phyloP scores from a whole-genome alignment of 2,329 filamentous ascomycete species.

The Cytospora piceae region DNA sequence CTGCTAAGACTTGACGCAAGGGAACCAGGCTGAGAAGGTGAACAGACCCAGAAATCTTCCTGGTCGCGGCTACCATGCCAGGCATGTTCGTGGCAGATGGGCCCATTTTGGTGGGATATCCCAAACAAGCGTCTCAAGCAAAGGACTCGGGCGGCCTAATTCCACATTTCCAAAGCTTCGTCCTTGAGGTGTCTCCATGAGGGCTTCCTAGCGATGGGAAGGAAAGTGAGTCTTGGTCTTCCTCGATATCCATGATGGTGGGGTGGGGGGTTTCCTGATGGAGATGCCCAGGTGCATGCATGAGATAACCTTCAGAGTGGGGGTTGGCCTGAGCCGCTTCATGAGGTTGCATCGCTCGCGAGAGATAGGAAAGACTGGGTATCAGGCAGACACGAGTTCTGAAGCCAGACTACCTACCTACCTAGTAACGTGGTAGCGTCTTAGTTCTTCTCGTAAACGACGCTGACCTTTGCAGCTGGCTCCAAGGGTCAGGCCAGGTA shows the following conservation, averaged over 20 bases:
- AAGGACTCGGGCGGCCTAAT: slow-evolving; percentile 11
- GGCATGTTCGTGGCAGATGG: slow-evolving; percentile 17
- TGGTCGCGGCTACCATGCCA: slow-evolving; percentile 19
- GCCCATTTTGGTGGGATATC: slow-evolving; percentile 13
- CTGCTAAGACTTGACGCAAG: slow-evolving; percentile 8
- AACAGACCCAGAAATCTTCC: slow-evolving; percentile 13
- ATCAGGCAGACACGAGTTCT: not conserved
- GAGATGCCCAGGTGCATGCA: not conserved
- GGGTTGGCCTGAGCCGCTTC: not conserved
- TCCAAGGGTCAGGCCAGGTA: not conserved
- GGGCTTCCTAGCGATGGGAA: slow-evolving; percentile 1
- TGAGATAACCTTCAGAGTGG: not conserved
- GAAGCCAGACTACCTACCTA: not conserved
- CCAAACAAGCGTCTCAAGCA: slow-evolving; percentile 18
- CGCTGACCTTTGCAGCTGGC: not conserved
- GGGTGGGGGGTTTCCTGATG: not conserved
- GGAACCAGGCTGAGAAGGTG: slow-evolving; percentile 6
- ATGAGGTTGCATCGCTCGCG: too few species aligned
- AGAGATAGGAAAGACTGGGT: not conserved
- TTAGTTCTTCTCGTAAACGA: not conserved
- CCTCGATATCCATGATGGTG: not conserved
- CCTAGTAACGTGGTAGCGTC: not conserved
- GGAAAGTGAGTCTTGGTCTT: slow-evolving; percentile 10
- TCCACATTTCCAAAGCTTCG: slow-evolving; percentile 3
- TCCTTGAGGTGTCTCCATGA: slow-evolving; percentile 12